Evolutionary conservation across 257 asterid genomes (phyloP), one percentile per base, ranked within the genome.

Genomic region (Nicotiana tabacum): DNA sequence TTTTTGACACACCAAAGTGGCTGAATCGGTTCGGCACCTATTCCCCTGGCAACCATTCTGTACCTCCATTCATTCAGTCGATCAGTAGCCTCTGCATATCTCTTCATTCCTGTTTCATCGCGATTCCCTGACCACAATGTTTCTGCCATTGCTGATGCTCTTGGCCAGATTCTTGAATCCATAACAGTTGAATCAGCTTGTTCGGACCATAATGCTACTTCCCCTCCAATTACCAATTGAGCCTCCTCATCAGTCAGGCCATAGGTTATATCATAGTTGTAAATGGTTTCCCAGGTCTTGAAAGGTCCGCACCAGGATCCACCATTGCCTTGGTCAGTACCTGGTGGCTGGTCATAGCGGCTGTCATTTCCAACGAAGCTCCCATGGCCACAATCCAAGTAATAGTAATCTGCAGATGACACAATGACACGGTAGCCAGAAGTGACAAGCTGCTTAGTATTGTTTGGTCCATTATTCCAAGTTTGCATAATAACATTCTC

Each of bases 231-330:
- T 27, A 96, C 98, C 82, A 96, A 84, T 80, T 88, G 87, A 29
- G 93, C 85, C 83, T 96, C 98, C 9, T 83, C 86, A 58, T 70
- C 86, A 29, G 67, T 91, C 66, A 96, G 61, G 6, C 94, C 94
- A 2, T 90, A 94, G 0, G 97, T 87, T 62, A 94, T 92, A 60
- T 96, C 99, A 15, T 96, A 96, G 82, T 96, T 91, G 70, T 96
- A 96, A 33, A 96, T 91, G 5, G 86, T 62, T 58, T 94, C 98
- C 99, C 99, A 96, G n/a, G 98, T 92, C 84, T 96, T 96, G 57
- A 93, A 94, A 1, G 98, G 98, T 0, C 88, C 94, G 33, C 99
- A 96, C 99, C 99, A 94, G 0, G 99, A 96, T n/a, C 95, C 98
- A 2, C 98, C 97, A 2, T 91, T 84, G 43, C 90, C 89, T 72